A percentile compares a stretch with the other conserved stretches of the same genome.
Conservation (phyloP, 108 stramenopile genomes). For the Cylindrotheca fusiformis region DNA sequence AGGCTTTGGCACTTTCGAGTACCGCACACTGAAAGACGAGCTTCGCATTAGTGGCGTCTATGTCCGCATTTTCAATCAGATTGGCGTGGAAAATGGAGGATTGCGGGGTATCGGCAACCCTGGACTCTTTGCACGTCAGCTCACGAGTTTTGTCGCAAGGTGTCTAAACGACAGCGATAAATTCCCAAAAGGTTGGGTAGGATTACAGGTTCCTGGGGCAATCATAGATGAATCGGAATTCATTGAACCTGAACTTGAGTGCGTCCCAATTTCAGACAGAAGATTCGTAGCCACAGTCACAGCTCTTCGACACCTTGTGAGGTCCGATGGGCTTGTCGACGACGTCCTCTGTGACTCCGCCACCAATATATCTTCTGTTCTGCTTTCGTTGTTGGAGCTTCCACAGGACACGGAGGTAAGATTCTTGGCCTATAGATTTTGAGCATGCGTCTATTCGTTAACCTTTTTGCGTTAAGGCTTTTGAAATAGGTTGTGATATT, state of each 20-base stretch:
- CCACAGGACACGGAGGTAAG: conserved; percentile 51
- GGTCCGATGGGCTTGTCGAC: conserved; percentile 47
- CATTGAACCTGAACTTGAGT: neutral
- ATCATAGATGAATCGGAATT: conserved; percentile 1
- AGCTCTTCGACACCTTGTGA: conserved; percentile 39
- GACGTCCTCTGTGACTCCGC: conserved; percentile 38
- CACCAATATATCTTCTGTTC: conserved; percentile 20
- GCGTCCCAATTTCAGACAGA: conserved; percentile 14
- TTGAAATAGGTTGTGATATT: conserved; percentile 51
- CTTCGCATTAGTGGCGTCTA: conserved; percentile 66
- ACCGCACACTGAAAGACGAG: conserved; percentile 46
- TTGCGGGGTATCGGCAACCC: conserved; percentile 44
- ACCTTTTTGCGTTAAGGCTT: conserved; percentile 20
- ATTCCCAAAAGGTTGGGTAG: conserved; percentile 23
- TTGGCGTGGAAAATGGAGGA: conserved; percentile 43
- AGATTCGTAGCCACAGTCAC: conserved; percentile 39
- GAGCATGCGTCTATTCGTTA: too few species aligned
- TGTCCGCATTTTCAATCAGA: conserved; percentile 61
- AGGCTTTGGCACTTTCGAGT: conserved; percentile 31
- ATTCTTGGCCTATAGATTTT: too few species aligned
- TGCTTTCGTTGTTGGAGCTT: conserved; percentile 49
- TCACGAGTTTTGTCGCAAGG: conserved; percentile 41
- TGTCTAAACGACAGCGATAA: conserved; percentile 26
- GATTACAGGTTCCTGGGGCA: conserved; percentile 2
- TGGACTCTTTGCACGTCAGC: conserved; percentile 37